These are phyloP conservation scores for Aspergillus flavus DNA, from an alignment of 2,329 filamentous ascomycete species.

Conservation along the genomic window DNA sequence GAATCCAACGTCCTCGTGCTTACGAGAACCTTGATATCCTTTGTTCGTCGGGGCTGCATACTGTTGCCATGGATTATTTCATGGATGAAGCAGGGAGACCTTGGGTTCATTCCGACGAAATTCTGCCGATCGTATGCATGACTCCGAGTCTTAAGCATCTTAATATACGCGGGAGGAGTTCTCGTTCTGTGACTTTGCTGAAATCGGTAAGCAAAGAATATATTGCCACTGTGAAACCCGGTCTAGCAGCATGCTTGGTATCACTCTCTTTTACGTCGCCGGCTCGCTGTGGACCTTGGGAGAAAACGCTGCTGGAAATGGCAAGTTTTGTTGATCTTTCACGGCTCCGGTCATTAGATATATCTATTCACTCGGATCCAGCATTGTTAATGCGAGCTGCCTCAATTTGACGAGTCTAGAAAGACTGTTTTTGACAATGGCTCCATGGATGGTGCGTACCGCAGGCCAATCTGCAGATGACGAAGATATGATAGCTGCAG, in stretches of 20 bases:
- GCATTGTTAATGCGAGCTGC: background rate
- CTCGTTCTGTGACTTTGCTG: too few relatives aligned
- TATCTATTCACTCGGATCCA: background rate
- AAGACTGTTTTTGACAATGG: background rate
- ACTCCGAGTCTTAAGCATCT: background rate
- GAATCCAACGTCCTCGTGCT: too few relatives aligned
- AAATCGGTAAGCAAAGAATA: background rate
- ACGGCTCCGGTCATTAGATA: background rate
- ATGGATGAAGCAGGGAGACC: too few relatives aligned
- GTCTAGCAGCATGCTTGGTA: background rate
- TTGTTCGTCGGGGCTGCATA: background rate
- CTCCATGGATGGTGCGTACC: background rate
- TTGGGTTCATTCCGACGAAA: background rate
- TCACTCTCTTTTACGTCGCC: background rate
- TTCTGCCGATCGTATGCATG: background rate
- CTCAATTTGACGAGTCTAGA: background rate
- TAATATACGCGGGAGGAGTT: background rate
- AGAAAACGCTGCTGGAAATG: background rate
- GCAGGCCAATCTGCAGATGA: background rate
- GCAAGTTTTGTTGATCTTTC: background rate
- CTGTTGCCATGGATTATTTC: background rate
- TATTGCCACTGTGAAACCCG: background rate
- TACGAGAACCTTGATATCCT: background rate
- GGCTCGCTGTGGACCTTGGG: background rate
- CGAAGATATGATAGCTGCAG: background rate